Percentiles rank a stretch among this genome's conserved stretches.
Evolutionary conservation across 163 green algal species (phyloP).

Genomic region (Scenedesmus sp.): DNA sequence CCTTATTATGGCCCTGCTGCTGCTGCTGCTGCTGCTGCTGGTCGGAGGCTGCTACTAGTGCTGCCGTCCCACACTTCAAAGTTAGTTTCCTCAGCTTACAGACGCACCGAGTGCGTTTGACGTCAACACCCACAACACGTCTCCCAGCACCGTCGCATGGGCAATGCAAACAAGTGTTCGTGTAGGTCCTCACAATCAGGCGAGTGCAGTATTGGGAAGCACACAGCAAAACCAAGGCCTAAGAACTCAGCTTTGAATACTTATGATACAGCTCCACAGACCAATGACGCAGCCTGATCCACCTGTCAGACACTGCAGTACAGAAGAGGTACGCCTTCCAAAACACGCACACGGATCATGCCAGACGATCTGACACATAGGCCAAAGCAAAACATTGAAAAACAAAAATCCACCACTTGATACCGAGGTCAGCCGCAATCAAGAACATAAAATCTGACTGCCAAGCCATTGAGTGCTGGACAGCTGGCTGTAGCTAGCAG

Average conservation of each 20-base stretch:
- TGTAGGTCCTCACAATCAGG: too few species aligned
- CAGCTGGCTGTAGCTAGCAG: too few species aligned
- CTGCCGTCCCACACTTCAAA: neutral
- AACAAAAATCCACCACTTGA: too few species aligned
- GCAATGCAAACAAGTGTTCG: too few species aligned
- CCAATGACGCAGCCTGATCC: neutral
- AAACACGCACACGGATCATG: neutral
- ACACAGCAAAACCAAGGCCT: neutral
- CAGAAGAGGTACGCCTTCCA: neutral
- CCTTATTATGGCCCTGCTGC: neutral
- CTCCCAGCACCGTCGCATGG: too few species aligned
- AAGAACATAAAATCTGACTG: too few species aligned
- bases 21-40: conserved; percentile 2
- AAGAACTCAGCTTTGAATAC: neutral
- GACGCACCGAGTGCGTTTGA: neutral
- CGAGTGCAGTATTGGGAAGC: neutral
- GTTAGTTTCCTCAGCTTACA: too few species aligned
- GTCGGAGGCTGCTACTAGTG: neutral
- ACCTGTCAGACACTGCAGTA: neutral
- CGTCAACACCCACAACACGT: neutral
- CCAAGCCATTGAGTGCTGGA: too few species aligned
- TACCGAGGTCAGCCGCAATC: too few species aligned
- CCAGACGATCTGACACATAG: too few species aligned
- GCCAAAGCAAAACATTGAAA: too few species aligned
- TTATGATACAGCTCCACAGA: neutral